Percentiles rank a stretch among this genome's conserved stretches.
Evolutionary conservation across 106 monocot genomes (phyloP).

Genomic region (Dendrobium officinale): DNA sequence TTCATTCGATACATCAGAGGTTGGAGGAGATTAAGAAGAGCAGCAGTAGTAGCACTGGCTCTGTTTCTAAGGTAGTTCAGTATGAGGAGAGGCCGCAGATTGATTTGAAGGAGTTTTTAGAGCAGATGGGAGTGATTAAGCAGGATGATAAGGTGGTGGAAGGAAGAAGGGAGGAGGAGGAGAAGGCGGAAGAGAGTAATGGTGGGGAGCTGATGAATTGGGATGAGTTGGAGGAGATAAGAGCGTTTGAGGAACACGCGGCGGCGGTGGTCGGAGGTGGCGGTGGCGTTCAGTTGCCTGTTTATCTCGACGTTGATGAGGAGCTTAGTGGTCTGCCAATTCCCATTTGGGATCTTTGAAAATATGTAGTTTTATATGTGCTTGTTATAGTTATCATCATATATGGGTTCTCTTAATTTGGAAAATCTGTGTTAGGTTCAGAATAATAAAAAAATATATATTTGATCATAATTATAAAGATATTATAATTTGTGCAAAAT

Average conservation of each 20-base stretch:
- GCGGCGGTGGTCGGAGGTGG: conserved; percentile 1
- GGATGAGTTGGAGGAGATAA: conserved; percentile 64
- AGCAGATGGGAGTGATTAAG: conserved; percentile 72
- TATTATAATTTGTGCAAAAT: not conserved
- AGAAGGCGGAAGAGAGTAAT: conserved; percentile 6
- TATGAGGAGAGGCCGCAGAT: conserved; percentile 61
- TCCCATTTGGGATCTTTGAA: conserved; percentile 38
- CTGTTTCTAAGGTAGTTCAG: not conserved
- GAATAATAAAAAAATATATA: not conserved
- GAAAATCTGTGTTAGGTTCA: too few species aligned
- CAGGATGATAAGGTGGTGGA: conserved; percentile 8
- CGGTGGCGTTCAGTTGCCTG: conserved; percentile 11
- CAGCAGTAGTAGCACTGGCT: not conserved
- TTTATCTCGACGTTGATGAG: conserved; percentile 7
- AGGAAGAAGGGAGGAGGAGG: not conserved
- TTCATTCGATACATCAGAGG: conserved; percentile 78
- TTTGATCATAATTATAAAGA: not conserved
- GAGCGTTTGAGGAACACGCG: conserved; percentile 22
- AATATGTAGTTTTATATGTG: not conserved
- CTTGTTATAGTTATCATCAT: not conserved
- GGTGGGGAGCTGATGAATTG: conserved; percentile 44
- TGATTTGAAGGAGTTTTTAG: conserved; percentile 84
- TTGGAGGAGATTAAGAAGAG: conserved; percentile 69
- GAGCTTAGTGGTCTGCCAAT: conserved; percentile 22
- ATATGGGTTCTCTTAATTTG: not conserved